Conservation (phyloP, 192 early-diverging fungal species). For the Coemansia sp. region DNA sequence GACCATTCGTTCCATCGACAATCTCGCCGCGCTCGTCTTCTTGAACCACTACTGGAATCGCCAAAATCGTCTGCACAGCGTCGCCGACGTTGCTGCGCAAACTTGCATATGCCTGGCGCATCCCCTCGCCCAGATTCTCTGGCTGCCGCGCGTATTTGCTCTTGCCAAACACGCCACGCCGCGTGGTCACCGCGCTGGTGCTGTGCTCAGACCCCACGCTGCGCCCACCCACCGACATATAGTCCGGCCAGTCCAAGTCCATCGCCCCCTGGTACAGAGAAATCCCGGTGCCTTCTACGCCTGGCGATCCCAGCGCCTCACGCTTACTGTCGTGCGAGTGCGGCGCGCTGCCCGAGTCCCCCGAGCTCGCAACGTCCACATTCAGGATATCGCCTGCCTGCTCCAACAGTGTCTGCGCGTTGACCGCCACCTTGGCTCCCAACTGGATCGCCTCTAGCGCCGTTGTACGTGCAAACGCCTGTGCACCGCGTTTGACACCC, state of each 20-base stretch:
- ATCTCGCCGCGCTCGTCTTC: conserved; percentile 49
- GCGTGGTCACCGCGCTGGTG: conserved; percentile 8
- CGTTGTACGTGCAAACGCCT: conserved; percentile 86
- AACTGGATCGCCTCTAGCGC: conserved; percentile 90
- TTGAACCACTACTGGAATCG: conserved; percentile 82
- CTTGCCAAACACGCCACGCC: conserved; percentile 42
- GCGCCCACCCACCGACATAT: conserved; percentile 41
- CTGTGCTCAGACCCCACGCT: conserved; percentile 10
- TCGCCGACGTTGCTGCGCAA: conserved; percentile 76
- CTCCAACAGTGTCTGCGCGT: conserved; percentile 86
- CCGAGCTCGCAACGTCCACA: conserved; percentile 32
- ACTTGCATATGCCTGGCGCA: conserved; percentile 79
- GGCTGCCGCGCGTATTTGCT: conserved; percentile 90
- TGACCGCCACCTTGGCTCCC: conserved; percentile 81
- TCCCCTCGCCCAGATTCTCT: conserved; percentile 77
- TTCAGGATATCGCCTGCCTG: conserved; percentile 83
- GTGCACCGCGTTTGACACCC: conserved; percentile 83
- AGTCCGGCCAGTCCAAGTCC: conserved; percentile 54
- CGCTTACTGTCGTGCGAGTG: conserved; percentile 33
- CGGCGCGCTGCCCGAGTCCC: conserved; percentile 35
- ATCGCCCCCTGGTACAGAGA: conserved; percentile 21
- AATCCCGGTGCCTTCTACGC: background rate
- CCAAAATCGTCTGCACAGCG: conserved; percentile 86
- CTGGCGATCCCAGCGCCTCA: conserved; percentile 17
- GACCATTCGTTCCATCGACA: conserved; percentile 24